Conservation (phyloP, 805 yeast genomes). For the Candida qinlingensis region DNA sequence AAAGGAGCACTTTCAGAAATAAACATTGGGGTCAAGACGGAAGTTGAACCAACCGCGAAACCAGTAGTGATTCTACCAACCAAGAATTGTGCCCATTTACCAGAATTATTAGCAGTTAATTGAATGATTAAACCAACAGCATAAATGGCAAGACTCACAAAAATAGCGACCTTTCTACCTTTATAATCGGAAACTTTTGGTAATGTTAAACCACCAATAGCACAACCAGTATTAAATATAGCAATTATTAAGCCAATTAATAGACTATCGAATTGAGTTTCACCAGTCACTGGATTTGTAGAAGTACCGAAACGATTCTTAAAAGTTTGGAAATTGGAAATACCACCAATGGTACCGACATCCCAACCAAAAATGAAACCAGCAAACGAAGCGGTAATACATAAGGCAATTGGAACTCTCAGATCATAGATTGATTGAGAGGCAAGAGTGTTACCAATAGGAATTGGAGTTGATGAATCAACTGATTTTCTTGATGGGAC, state of each 20-base stretch:
- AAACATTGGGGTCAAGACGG: slow-evolving; percentile 73
- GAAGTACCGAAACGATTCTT: slow-evolving; percentile 44
- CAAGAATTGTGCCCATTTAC: slow-evolving; percentile 57
- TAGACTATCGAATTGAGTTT: slow-evolving; percentile 35
- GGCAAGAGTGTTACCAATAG: neutral
- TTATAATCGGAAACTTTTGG: slow-evolving; percentile 51
- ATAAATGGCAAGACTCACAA: slow-evolving; percentile 49
- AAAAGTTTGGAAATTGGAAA: slow-evolving; percentile 60
- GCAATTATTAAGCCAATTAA: slow-evolving; percentile 50
- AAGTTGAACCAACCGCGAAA: slow-evolving; percentile 68
- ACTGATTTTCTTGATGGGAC: neutral
- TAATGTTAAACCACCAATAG: slow-evolving; percentile 58
- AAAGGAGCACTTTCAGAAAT: slow-evolving; percentile 67
- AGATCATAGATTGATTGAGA: neutral
- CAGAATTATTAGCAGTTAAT: slow-evolving; percentile 37
- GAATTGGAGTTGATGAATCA: neutral
- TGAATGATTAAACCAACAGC: slow-evolving; percentile 58
- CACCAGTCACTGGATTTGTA: slow-evolving; percentile 31
- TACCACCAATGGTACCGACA: slow-evolving; percentile 74
- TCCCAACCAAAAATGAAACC: slow-evolving; percentile 75
- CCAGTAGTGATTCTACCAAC: slow-evolving; percentile 68
- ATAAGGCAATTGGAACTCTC: slow-evolving; percentile 8
- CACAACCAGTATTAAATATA: slow-evolving; percentile 65
- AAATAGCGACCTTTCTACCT: slow-evolving; percentile 57
- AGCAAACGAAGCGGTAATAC: slow-evolving; percentile 54